phyloP scores from a whole-genome alignment of 163 green algal genomes.

The Coccomyxa subellipsoidea region DNA sequence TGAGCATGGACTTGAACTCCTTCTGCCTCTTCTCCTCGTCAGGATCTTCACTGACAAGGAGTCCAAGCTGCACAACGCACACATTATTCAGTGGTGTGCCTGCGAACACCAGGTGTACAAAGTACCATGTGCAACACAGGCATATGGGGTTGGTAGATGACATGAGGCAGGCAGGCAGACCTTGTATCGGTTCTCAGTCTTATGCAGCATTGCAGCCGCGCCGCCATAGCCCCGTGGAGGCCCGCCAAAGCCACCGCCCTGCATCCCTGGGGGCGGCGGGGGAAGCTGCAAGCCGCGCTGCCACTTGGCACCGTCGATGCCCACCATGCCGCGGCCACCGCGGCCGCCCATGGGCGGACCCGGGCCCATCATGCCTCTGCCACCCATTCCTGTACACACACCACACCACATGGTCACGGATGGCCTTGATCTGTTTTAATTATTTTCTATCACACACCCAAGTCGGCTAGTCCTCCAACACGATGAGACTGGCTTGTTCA shows the following conservation, averaged over 20 bases:
- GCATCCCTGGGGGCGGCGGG: conserved; percentile 35
- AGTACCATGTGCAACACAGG: neutral
- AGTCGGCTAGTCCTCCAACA: neutral
- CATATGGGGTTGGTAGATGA: neutral
- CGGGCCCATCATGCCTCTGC: neutral
- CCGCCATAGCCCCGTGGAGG: conserved; percentile 19
- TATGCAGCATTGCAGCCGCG: conserved; percentile 65
- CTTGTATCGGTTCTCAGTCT: conserved; percentile 65
- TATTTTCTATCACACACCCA: neutral
- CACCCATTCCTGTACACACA: neutral
- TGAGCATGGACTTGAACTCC: conserved; percentile 89
- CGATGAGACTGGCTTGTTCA: too few relatives aligned
- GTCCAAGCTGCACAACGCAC: conserved; percentile 31
- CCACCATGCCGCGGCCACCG: conserved; percentile 25
- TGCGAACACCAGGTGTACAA: neutral
- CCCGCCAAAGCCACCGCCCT: conserved; percentile 28
- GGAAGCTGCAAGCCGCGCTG: conserved; percentile 35
- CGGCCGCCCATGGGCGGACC: conserved; percentile 23
- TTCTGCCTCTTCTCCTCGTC: conserved; percentile 94
- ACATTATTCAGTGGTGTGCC: neutral
- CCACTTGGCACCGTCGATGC: conserved; percentile 47
- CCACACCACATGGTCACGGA: neutral
- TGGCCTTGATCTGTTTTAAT: neutral
- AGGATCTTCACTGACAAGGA: conserved; percentile 65
- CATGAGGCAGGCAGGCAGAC: neutral